A percentile compares a stretch with the other conserved stretches of the same genome.
These are phyloP conservation scores for Paecilomyces sp. DNA, from an alignment of 2,329 filamentous ascomycete genomes.

Conservation along the genomic window DNA sequence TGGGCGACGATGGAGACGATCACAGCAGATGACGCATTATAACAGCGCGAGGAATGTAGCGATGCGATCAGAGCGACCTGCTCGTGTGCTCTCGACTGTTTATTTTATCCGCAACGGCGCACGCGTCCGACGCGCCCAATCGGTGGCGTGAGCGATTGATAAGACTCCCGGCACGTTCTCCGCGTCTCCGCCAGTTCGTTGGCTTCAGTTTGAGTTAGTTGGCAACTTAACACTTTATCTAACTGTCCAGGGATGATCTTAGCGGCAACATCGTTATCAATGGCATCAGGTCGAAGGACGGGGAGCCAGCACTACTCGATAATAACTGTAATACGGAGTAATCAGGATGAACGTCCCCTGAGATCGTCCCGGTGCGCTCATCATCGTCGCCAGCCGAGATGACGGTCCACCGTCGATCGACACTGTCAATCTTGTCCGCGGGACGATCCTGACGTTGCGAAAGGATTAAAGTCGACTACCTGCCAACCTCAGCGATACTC, in stretches of 20 bases:
- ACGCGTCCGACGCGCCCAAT: not conserved
- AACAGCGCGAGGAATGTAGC: not conserved
- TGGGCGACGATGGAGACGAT: not conserved
- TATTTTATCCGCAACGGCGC: not conserved
- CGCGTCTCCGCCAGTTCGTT: not conserved
- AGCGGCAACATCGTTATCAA: not conserved
- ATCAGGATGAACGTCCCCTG: not conserved
- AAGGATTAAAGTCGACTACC: not conserved
- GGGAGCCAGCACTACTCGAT: no score
- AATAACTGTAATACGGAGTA: not conserved
- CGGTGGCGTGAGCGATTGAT: not conserved
- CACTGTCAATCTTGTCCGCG: not conserved
- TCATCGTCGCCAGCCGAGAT: not conserved
- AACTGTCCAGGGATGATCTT: not conserved
- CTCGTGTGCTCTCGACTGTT: not conserved
- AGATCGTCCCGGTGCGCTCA: not conserved
- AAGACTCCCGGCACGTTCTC: not conserved
- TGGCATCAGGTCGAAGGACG: not conserved
- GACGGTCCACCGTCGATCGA: not conserved
- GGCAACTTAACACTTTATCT: no score
- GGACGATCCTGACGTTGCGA: not conserved
- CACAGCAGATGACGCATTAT: not conserved
- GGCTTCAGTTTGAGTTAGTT: no score
- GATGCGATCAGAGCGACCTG: not conserved
- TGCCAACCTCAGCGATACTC: not conserved